Conservation (phyloP, 2,329 filamentous ascomycete genomes). For the Fusarium humuli region DNA sequence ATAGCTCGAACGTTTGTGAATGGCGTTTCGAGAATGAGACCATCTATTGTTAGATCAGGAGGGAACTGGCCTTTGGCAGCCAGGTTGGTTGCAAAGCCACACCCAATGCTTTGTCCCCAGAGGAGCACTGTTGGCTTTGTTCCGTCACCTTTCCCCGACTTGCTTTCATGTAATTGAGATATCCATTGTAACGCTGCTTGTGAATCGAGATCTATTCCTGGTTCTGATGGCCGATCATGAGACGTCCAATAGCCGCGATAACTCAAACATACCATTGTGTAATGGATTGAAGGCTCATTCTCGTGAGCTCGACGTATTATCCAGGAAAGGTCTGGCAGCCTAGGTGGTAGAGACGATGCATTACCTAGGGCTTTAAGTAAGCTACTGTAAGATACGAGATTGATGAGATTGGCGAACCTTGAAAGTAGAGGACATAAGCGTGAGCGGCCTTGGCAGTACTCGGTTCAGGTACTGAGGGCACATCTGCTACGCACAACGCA, state of each 20-base stretch:
- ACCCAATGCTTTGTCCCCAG: constrained; percentile 84
- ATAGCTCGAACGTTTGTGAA: constrained; percentile 78
- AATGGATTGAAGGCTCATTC: constrained; percentile 50
- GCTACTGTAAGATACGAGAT: neutral
- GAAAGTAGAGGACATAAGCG: constrained; percentile 59
- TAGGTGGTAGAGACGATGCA: constrained; percentile 67
- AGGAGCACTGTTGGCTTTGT: constrained; percentile 63
- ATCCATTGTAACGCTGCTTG: constrained; percentile 74
- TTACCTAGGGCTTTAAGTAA: constrained; percentile 59
- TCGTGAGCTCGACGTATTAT: constrained; percentile 61
- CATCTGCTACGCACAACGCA: constrained; percentile 66
- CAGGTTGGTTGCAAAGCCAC: constrained; percentile 75
- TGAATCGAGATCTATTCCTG: constrained; percentile 76
- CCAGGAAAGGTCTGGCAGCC: constrained; percentile 67
- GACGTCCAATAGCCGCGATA: constrained; percentile 85
- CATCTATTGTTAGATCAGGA: constrained; percentile 55
- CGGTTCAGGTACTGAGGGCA: constrained; percentile 36
- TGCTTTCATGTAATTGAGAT: constrained; percentile 53
- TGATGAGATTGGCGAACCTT: constrained; percentile 37
- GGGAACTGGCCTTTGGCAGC: constrained; percentile 54
- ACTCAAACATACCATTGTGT: constrained; percentile 66
- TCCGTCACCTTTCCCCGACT: constrained; percentile 21
- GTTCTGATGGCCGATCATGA: constrained; percentile 75
- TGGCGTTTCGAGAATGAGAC: constrained; percentile 79
- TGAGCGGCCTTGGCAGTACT: constrained; percentile 36